phyloP scores from a whole-genome alignment of 192 early-diverging fungal species.

The Backusella parvicylindrica region DNA sequence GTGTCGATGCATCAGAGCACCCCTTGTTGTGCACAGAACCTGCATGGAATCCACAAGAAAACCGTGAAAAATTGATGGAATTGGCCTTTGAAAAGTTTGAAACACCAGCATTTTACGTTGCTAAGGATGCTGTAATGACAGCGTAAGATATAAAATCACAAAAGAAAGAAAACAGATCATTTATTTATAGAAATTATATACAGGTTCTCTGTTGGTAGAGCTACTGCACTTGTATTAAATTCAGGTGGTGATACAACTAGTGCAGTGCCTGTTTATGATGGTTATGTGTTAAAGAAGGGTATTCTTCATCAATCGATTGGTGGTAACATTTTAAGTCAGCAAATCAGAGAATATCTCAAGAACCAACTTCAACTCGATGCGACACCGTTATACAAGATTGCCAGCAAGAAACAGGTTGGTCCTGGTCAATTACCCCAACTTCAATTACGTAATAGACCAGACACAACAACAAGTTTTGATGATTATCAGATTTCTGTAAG shows the following conservation, averaged over 20 bases:
- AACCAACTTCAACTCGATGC: conserved; percentile 56
- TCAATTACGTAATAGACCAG: conserved; percentile 46
- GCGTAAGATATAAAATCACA: conserved; percentile 52
- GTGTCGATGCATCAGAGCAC: conserved; percentile 77
- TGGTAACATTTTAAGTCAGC: conserved; percentile 79
- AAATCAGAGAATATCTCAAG: conserved; percentile 64
- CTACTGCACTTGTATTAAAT: conserved; percentile 90
- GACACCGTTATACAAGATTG: conserved; percentile 82
- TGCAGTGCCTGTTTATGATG: conserved; percentile 93
- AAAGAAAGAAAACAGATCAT: not conserved
- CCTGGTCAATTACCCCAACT: conserved; percentile 60
- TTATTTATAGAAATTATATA: not conserved
- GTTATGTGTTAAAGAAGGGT: conserved; percentile 89
- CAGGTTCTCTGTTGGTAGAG: conserved; percentile 84
- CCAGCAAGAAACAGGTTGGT: conserved; percentile 68
- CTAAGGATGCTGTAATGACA: conserved; percentile 86
- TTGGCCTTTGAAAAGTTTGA: conserved; percentile 93
- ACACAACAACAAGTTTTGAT: conserved; percentile 65
- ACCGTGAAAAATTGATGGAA: conserved; percentile 86
- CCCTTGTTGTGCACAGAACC: conserved; percentile 89
- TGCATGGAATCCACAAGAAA: conserved; percentile 83
- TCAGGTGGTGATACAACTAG: conserved; percentile 86
- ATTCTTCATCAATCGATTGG: conserved; percentile 68
- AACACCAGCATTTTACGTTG: conserved; percentile 90
- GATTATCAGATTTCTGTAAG: conserved; percentile 67